Conservation (phyloP, 139 green algal genomes). For the Closterium sp. region DNA sequence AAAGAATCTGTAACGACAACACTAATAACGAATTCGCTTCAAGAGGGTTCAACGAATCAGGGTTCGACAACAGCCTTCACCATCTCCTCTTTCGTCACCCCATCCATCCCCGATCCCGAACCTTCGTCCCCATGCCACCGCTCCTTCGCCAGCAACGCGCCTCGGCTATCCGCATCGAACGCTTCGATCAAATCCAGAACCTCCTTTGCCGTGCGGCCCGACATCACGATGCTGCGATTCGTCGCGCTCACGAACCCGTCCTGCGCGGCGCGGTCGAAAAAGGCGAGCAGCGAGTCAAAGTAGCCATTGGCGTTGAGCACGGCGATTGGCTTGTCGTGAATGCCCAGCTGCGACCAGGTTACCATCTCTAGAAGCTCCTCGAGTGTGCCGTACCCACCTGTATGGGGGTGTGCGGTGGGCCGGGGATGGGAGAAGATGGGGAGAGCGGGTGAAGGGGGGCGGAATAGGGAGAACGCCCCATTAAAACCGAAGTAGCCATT, state of each 20-base stretch:
- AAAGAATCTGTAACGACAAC: too few relatives aligned
- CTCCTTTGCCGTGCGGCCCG: background rate
- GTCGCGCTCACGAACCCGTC: slow-evolving; percentile 30
- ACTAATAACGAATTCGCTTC: too few relatives aligned
- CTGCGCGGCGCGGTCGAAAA: slow-evolving; percentile 18
- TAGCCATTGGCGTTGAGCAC: slow-evolving; percentile 37
- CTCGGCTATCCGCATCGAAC: background rate
- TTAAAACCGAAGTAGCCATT: too few relatives aligned
- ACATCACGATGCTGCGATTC: background rate
- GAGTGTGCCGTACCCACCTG: slow-evolving; percentile 50
- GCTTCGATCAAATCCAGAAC: background rate
- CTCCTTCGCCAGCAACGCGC: background rate
- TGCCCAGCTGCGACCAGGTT: slow-evolving; percentile 58
- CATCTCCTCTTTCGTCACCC: background rate
- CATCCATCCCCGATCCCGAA: background rate
- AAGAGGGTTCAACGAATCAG: background rate
- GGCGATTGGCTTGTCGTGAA: slow-evolving; percentile 53
- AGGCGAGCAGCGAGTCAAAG: slow-evolving; percentile 39
- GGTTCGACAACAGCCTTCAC: background rate
- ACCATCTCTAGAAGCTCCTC: slow-evolving; percentile 59
- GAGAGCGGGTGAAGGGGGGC: background rate
- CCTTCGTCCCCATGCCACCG: background rate
- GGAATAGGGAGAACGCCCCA: too few relatives aligned
- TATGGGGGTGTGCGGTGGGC: background rate
- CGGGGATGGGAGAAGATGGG: background rate